Conservation (phyloP, 768 basidiomycete genomes). For the Pulveroboletus sp. region DNA sequence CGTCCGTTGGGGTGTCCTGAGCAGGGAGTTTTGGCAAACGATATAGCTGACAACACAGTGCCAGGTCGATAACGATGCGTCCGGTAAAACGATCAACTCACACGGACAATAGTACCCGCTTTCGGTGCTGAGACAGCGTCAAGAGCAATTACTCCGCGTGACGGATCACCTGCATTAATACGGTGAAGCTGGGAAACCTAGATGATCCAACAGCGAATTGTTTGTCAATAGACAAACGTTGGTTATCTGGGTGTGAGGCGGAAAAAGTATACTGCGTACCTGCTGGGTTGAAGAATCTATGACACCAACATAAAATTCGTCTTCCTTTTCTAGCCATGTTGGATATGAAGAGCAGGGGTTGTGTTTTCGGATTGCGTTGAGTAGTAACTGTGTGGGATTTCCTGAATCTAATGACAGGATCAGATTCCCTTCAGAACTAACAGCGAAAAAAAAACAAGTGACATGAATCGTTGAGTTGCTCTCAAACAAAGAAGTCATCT, state of each 20-base stretch:
- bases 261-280: neutral
- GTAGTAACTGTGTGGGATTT: constrained; percentile 62
- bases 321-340: constrained; percentile 43
- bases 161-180: constrained; percentile 71
- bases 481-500: neutral
- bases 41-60: constrained; percentile 37
- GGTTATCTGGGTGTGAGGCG: neutral
- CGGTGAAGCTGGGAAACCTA: constrained; percentile 49
- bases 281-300: constrained; percentile 16
- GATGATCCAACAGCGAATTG: neutral
- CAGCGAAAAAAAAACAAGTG: neutral
- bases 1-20: neutral
- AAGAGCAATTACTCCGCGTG: constrained; percentile 64
- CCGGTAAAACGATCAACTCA: constrained; percentile 22
- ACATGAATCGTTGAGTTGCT: neutral
- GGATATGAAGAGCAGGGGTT: constrained; percentile 26
- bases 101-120: constrained; percentile 51
- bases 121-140: constrained; percentile 50
- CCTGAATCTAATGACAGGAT: constrained; percentile 52
- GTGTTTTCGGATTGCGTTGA: constrained; percentile 46
- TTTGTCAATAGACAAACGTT: neutral
- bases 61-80: neutral
- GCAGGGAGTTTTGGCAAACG: constrained; percentile 32
- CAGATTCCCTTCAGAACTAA: constrained; percentile 68
- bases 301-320: constrained; percentile 58